Base-by-base conservation (phyloP, 1,284 basidiomycete genomes). In the Ceratobasidium sp. region DNA sequence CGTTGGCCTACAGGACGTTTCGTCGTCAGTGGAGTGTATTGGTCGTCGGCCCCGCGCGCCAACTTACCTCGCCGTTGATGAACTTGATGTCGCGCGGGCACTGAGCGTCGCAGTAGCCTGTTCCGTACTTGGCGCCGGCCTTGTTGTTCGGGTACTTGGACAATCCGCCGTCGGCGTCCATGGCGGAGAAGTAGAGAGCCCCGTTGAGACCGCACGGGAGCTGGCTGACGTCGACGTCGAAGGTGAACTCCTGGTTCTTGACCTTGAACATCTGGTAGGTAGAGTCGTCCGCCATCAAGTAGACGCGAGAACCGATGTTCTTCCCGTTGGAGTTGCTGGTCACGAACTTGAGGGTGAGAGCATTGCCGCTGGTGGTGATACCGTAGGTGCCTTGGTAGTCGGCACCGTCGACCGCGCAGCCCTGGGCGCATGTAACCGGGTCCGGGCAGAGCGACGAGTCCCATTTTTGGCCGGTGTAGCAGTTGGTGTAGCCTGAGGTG, bases 291-390 rank as follows among this genome's bases (percentile, higher is more conserved):
- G 45, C 78, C 80, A 87, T 80, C 67, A 87, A 82, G 80, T 86
- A 86, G 69, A 86, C 81, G 76, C 86, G 85, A 18, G 85, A 86
- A 82, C 79, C 1, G 94, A 97, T 78, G 79, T 87, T 14, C 16
- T 45, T 45, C 94, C 94, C 0, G 84, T 87, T 74, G 94, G 91
- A 79, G 80, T 85, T 36, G 91, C 86, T 16, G 94, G 91, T 12
- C 77, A 96, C 79, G 94, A 96, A 72, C 86, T 96, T 39, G 88
- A 93, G 71, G 91, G 93, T 89, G 73, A 77, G 89, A 84, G 3
- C 78, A 77, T 83, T 81, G 73, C 84, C 84, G 71, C 76, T 79
- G 52, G 84, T 79, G 45, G 82, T 84, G 79, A 86, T 81, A 75
- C 83, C 83, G 75, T 83, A 84, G 46, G 81, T 84, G 74, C 77